Evolutionary conservation across 768 basidiomycete genomes (phyloP).

Genomic region (Rhodocollybia butyracea): DNA sequence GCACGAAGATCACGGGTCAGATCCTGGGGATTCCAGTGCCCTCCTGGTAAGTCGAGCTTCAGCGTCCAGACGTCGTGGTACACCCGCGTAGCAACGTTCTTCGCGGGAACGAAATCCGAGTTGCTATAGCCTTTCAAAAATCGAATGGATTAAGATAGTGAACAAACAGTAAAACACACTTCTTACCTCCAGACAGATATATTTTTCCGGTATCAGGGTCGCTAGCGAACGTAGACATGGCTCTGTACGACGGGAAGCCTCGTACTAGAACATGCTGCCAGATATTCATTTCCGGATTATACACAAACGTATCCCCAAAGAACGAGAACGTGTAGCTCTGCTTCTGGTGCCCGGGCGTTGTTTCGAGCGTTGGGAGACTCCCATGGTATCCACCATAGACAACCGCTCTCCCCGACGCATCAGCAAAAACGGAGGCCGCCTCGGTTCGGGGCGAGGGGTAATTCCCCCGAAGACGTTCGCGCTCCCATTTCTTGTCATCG

Average conservation of each 20-base stretch:
- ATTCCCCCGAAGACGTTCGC: conserved; percentile 22
- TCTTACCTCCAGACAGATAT: conserved; percentile 21
- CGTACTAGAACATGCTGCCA: conserved; percentile 24
- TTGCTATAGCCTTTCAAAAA: conserved; percentile 19
- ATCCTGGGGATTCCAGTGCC: too few species aligned
- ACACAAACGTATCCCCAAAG: conserved; percentile 26
- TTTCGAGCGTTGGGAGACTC: neutral
- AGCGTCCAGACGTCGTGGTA: conserved; percentile 24
- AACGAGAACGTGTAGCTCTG: conserved; percentile 17
- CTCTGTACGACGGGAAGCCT: conserved; percentile 26
- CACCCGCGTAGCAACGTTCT: conserved; percentile 12
- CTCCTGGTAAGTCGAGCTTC: too few species aligned
- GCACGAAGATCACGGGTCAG: too few species aligned
- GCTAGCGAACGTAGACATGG: conserved; percentile 17
- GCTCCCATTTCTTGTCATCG: conserved; percentile 14
- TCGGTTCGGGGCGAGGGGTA: conserved; percentile 22
- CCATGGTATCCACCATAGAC: neutral
- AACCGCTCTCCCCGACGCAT: neutral
- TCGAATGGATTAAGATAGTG: neutral
- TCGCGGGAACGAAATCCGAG: conserved; percentile 19
- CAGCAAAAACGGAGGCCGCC: conserved; percentile 13
- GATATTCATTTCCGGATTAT: conserved; percentile 5
- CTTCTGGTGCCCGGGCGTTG: neutral
- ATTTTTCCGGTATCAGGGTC: conserved; percentile 22
- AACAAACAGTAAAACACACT: neutral